phyloP scores from a whole-genome alignment of 192 early-diverging fungal species.

The Mortierella hygrophila region DNA sequence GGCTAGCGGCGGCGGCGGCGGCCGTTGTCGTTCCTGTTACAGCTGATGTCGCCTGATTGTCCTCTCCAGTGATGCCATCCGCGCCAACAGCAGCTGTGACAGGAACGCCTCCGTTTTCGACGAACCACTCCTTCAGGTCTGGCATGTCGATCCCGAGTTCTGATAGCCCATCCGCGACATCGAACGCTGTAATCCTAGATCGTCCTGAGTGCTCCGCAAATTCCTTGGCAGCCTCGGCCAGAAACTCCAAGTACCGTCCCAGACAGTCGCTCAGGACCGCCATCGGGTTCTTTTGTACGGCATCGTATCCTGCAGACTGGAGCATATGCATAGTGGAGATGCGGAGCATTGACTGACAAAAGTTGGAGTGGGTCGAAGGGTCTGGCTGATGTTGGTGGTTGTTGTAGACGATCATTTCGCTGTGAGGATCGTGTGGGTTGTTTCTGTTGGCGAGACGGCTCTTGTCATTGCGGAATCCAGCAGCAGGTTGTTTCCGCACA shows the following conservation, averaged over 20 bases:
- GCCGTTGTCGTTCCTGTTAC: slow-evolving; percentile 1
- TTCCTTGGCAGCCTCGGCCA: slow-evolving; percentile 60
- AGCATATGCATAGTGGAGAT: slow-evolving; percentile 64
- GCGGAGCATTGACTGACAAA: slow-evolving; percentile 65
- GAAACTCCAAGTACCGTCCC: slow-evolving; percentile 59
- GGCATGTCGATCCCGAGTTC: slow-evolving; percentile 59
- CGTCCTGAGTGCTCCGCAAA: slow-evolving; percentile 64
- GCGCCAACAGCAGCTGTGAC: slow-evolving; percentile 10
- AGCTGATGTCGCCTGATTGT: background rate
- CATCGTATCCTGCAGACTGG: slow-evolving; percentile 68
- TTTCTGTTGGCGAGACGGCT: background rate
- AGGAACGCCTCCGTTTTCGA: slow-evolving; percentile 55
- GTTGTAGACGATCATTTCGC: slow-evolving; percentile 17
- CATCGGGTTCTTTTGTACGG: slow-evolving; percentile 55
- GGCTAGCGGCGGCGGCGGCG: slow-evolving; percentile 7
- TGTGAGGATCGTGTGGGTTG: slow-evolving; percentile 20
- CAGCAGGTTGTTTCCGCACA: slow-evolving; percentile 24
- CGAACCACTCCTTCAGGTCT: slow-evolving; percentile 60
- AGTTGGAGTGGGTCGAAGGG: slow-evolving; percentile 42
- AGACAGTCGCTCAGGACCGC: slow-evolving; percentile 66
- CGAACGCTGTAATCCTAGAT: slow-evolving; percentile 55
- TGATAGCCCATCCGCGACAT: slow-evolving; percentile 58
- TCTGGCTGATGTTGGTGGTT: slow-evolving; percentile 39
- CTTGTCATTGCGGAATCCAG: slow-evolving; percentile 16
- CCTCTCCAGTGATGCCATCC: background rate